Evolutionary conservation across 176 grass and related monocot species (phyloP).

Genomic region (Musa beccarii): DNA sequence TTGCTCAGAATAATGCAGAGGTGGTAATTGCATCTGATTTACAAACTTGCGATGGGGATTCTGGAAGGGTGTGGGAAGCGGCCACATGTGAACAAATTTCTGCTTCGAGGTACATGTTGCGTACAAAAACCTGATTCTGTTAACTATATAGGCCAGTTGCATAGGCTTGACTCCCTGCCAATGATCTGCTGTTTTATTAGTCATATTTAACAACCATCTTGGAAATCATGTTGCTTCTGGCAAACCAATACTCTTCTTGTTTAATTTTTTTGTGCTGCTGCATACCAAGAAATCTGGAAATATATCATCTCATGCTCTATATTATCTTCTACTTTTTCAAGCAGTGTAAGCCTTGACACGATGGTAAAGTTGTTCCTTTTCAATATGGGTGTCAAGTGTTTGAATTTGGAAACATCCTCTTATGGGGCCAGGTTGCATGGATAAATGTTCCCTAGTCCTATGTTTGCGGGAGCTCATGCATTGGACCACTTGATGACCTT

Average conservation of each 20-base stretch:
- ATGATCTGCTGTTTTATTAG: too few relatives aligned
- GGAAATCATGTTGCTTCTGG: neutral
- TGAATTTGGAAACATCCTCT: neutral
- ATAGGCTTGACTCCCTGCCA: neutral
- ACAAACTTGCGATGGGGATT: slow-evolving; percentile 19
- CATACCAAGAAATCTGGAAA: neutral
- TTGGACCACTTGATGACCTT: neutral
- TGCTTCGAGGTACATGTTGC: slow-evolving; percentile 11
- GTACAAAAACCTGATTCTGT: neutral
- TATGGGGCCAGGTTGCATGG: neutral
- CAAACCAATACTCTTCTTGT: neutral
- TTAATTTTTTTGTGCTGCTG: neutral
- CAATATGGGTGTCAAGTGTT: neutral
- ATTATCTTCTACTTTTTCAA: neutral
- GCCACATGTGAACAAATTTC: slow-evolving; percentile 18
- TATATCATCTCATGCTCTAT: neutral
- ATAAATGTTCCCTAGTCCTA: neutral
- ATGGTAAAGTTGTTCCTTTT: neutral
- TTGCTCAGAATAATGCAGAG: slow-evolving; percentile 24
- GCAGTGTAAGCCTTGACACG: neutral
- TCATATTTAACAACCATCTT: neutral
- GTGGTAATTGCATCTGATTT: slow-evolving; percentile 13
- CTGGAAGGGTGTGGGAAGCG: neutral
- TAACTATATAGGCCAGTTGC: neutral
- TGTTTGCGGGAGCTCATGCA: neutral